Evolutionary conservation across 164 flowering plant species (phyloP), one percentile per base, ranked within the genome.

Genomic region (Buxus sempervirens): DNA sequence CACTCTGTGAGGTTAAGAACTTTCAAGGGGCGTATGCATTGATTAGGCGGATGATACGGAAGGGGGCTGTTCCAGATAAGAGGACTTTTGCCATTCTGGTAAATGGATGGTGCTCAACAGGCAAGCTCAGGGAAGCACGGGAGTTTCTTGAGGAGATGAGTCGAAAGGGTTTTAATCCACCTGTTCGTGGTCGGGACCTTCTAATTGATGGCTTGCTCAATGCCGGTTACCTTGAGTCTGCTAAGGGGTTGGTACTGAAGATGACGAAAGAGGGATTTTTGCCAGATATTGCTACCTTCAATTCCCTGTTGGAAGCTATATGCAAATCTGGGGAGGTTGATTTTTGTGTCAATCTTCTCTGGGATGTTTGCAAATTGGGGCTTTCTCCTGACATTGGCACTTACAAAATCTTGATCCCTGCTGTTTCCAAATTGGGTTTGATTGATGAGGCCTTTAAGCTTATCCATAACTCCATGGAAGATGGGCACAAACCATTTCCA

Each of bases 81-180:
- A 70, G 70, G 73, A 92, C 94, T 1, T 95, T 76, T 60, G 54
- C 89, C 0, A 58, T 88, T 54, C 89, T 95, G n/a, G 97, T 95
- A 5, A 88, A 86, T 62, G 97, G 82, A 4, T 95, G 97, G 97
- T 92, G 98, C 70, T 81, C 86, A 0, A 82, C 87, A 0, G 97
- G 98, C 75, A 95, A 90, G 74, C 77, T 92, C 79, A 78, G 70
- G 51, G 97, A 95, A 77, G 98, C 98, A 0, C 90, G 84, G 75
- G 82, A 79, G 41, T 92, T 95, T 72, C 62, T 95, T 60, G 90
- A 86, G 82, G 97, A 95, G 78, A 95, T 95, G 98, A 90, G 94
- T 66, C 32, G 66, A 71, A 90, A 85, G 62, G 98, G 97, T 53
- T 95, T 82, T 64, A 89, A 82, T 75, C 97, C 97, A 13, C 97